A percentile compares a stretch with the other conserved stretches of the same genome.
phyloP scores from a whole-genome alignment of 768 basidiomycete genomes.

The Stropharia rugosoannulata region DNA sequence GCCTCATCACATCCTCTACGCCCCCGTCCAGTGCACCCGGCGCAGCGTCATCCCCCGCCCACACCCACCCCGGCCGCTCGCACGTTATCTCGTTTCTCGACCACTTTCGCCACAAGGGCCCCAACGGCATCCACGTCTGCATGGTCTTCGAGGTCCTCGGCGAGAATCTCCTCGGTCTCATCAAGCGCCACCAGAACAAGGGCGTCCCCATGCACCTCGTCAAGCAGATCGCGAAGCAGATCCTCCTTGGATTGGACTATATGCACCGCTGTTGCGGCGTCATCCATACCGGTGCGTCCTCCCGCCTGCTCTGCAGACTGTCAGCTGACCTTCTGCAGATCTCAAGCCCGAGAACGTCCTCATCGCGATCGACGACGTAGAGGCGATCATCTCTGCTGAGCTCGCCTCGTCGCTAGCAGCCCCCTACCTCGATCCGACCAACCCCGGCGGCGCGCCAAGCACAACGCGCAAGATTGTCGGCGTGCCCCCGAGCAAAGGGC shows the following conservation, averaged over 20 bases:
- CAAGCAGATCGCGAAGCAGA: slow-evolving; percentile 96
- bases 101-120: slow-evolving; percentile 95
- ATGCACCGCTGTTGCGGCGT: slow-evolving; percentile 97
- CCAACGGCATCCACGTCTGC: slow-evolving; percentile 96
- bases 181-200: slow-evolving; percentile 98
- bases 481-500: slow-evolving; percentile 88
- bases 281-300: slow-evolving; percentile 80
- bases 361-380: slow-evolving; percentile 96
- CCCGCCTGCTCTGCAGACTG: background rate
- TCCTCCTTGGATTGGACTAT: slow-evolving; percentile 93
- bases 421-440: background rate
- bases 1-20: slow-evolving; percentile 82
- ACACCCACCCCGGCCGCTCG: slow-evolving; percentile 82
- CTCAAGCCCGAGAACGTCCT: slow-evolving; percentile 98
- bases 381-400: slow-evolving; percentile 86
- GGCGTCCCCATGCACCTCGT: slow-evolving; percentile 93
- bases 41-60: slow-evolving; percentile 53
- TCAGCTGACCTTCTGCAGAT: slow-evolving; percentile 41
- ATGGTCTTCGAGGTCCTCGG: slow-evolving; percentile 99
- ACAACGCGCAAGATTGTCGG: slow-evolving; percentile 73
- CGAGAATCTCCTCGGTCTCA: slow-evolving; percentile 92
- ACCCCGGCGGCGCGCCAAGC: slow-evolving; percentile 27
- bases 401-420: slow-evolving; percentile 45
- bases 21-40: slow-evolving; percentile 52
- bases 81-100: slow-evolving; percentile 98